Conservation (phyloP, 2,329 filamentous ascomycete species). For the Cladosporium sp. region DNA sequence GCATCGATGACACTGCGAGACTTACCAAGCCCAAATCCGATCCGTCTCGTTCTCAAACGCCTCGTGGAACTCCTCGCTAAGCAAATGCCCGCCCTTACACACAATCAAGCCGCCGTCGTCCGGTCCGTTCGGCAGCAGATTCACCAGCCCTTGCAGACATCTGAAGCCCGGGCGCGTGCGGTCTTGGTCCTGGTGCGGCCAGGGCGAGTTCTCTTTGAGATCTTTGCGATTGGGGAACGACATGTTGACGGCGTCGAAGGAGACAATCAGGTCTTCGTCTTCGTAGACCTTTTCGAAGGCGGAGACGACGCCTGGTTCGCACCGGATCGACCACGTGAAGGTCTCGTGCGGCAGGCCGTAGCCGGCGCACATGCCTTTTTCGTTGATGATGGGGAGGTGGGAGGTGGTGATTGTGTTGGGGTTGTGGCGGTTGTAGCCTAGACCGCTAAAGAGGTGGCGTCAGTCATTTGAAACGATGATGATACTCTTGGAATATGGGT, state of each 20-base stretch:
- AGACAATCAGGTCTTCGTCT: conserved; percentile 46
- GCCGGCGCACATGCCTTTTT: conserved; percentile 27
- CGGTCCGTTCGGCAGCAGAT: conserved; percentile 36
- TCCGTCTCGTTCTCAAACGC: conserved; percentile 23
- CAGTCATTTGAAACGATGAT: background rate
- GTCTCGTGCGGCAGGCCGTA: conserved; percentile 38
- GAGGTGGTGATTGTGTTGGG: conserved; percentile 33
- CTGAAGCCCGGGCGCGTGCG: conserved; percentile 44
- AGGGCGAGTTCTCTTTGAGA: background rate
- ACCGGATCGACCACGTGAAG: conserved; percentile 38
- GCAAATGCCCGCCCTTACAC: conserved; percentile 29
- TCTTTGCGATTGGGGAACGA: conserved; percentile 35
- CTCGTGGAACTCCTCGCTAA: conserved; percentile 32
- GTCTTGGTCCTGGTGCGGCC: conserved; percentile 41
- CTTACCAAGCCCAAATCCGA: background rate
- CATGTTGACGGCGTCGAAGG: conserved; percentile 47
- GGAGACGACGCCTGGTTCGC: conserved; percentile 36
- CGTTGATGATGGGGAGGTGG: conserved; percentile 35
- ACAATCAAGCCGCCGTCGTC: conserved; percentile 36
- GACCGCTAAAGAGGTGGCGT: conserved; percentile 19
- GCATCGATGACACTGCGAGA: no score
- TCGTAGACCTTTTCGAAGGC: conserved; percentile 36
- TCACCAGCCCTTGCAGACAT: conserved; percentile 51
- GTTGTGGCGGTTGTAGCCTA: conserved; percentile 35
- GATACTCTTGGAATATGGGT: background rate